Conservation (phyloP, 495 filamentous ascomycete species). For the Hypoxylon subgilvum region DNA sequence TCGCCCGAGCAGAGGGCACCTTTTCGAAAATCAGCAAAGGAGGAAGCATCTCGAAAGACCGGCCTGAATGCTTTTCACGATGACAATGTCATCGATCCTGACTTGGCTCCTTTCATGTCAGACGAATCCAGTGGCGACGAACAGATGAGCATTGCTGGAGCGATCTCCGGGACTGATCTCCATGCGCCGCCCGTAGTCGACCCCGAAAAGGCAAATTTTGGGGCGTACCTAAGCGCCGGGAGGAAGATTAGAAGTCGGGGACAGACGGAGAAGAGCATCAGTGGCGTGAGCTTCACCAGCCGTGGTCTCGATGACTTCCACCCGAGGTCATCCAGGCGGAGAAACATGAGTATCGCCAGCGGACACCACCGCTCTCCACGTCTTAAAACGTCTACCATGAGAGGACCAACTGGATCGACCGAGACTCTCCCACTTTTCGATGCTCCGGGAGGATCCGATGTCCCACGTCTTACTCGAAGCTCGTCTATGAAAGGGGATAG, state of each 20-base stretch:
- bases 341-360: constrained; percentile 80
- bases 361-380: constrained; percentile 74
- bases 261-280: constrained; percentile 70
- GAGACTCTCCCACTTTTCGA: constrained; percentile 52
- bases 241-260: constrained; percentile 72
- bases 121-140: constrained; percentile 94
- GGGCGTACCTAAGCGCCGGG: constrained; percentile 63
- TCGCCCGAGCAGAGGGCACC: constrained; percentile 74
- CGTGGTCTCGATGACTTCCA: constrained; percentile 63
- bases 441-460: constrained; percentile 40
- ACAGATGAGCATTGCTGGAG: constrained; percentile 82
- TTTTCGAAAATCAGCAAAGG: constrained; percentile 79
- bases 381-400: constrained; percentile 52
- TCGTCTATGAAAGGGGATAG: constrained; percentile 81
- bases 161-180: constrained; percentile 59
- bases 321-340: constrained; percentile 64
- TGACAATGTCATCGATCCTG: constrained; percentile 97
- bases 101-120: constrained; percentile 92
- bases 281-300: constrained; percentile 64
- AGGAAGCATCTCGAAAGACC: constrained; percentile 63
- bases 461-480: constrained; percentile 74
- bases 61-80: constrained; percentile 89
- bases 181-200: constrained; percentile 52
- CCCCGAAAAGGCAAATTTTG: constrained; percentile 55
- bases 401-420: constrained; percentile 49